These are phyloP conservation scores for Coemansia sp. DNA, from an alignment of 371 early-diverging fungal species.

Conservation along the genomic window DNA sequence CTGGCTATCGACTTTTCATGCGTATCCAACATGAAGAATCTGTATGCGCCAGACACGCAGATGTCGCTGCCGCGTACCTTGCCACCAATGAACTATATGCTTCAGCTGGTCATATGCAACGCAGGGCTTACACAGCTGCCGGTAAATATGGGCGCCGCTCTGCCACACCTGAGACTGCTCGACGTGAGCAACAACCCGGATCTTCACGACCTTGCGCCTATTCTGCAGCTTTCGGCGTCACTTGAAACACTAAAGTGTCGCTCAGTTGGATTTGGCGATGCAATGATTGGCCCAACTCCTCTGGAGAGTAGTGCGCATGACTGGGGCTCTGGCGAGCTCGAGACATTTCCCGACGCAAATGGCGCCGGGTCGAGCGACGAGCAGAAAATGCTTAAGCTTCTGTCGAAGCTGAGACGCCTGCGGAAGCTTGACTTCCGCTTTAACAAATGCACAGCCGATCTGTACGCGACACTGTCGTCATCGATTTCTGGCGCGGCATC, in stretches of 20 bases:
- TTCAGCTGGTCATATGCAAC: constrained; percentile 44
- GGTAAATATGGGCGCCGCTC: constrained; percentile 41
- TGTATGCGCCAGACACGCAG: constrained; percentile 46
- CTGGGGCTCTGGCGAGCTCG: constrained; percentile 2
- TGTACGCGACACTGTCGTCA: constrained; percentile 32
- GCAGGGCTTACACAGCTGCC: constrained; percentile 42
- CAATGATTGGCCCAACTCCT: neutral
- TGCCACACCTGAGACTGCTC: constrained; percentile 43
- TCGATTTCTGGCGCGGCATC: constrained; percentile 2
- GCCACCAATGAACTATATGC: constrained; percentile 30
- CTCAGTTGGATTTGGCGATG: constrained; percentile 37
- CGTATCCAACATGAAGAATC: constrained; percentile 37
- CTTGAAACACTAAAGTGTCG: constrained; percentile 49
- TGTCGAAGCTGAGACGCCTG: constrained; percentile 27
- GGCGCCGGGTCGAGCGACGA: constrained; percentile 5
- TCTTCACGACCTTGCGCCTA: constrained; percentile 26
- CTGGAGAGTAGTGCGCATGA: neutral
- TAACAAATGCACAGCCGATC: constrained; percentile 33
- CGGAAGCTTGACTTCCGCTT: constrained; percentile 40
- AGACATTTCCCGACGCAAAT: constrained; percentile 19
- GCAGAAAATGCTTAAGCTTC: constrained; percentile 6
- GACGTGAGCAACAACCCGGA: constrained; percentile 50
- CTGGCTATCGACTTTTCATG: constrained; percentile 36
- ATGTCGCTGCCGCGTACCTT: constrained; percentile 37
- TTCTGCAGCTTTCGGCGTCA: constrained; percentile 33